phyloP scores from a whole-genome alignment of 108 stramenopile species.

The Fistulifera pelliculosa region DNA sequence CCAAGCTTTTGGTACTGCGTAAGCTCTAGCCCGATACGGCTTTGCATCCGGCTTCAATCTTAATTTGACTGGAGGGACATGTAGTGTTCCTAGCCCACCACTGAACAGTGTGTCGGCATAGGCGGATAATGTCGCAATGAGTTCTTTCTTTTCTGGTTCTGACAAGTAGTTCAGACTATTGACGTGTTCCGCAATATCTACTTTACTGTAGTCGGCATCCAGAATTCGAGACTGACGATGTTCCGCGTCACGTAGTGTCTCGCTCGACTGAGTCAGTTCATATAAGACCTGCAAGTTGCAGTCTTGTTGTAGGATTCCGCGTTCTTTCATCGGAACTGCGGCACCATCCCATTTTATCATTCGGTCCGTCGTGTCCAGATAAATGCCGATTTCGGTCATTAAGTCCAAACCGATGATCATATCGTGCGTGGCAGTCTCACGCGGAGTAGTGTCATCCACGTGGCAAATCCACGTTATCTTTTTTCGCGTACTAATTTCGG shows the following conservation, averaged over 20 bases:
- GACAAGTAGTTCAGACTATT: conserved; percentile 18
- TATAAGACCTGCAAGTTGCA: neutral
- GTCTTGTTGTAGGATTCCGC: neutral
- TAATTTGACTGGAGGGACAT: conserved; percentile 14
- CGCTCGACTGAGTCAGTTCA: neutral
- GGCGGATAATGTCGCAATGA: conserved; percentile 13
- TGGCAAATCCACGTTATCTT: neutral
- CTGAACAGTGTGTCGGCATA: conserved; percentile 25
- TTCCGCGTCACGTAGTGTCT: neutral
- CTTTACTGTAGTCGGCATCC: conserved; percentile 33
- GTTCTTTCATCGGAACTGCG: neutral
- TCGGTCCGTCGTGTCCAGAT: neutral
- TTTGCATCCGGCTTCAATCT: conserved; percentile 21
- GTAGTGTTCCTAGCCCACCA: conserved; percentile 24
- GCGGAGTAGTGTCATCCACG: conserved; percentile 1
- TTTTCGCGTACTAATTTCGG: neutral
- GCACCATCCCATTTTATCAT: neutral
- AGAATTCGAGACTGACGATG: neutral
- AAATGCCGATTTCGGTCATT: neutral
- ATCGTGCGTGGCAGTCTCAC: neutral
- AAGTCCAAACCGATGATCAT: neutral
- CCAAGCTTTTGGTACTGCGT: conserved; percentile 20
- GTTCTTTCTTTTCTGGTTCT: neutral
- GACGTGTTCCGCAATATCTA: conserved; percentile 11
- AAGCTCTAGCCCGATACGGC: conserved; percentile 27